Evolutionary conservation across 2,329 filamentous ascomycete genomes (phyloP), one percentile per base, ranked within the genome.

Genomic region (Orbilia brochopaga): DNA sequence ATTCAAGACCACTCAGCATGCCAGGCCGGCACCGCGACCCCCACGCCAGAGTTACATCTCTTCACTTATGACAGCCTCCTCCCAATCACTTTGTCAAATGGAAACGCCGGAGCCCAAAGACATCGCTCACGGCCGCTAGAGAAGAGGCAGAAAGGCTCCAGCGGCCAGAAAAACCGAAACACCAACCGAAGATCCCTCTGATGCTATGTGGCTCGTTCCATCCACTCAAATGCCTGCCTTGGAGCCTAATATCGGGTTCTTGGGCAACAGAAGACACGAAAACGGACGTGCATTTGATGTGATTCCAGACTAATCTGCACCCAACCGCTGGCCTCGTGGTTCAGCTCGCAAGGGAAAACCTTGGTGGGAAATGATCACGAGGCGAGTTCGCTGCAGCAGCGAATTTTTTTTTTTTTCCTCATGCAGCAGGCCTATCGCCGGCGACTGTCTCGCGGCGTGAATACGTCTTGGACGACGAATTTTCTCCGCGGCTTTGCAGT

Each of bases 281-380:
- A 70, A 70, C 66, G 66, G 66, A 64, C 66, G 58, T 70, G 66
- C 65, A 69, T 62, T 57, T 4, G 37, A 17, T 15, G 8, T 32
- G 27, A 42, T 42, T 48, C 44, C 19, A 19, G 58, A 59, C 59
- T 63, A 55, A 64, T 55, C 46, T 70, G 66, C 66, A 61, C 44
- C 17, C 66, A 59, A 58, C 62, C 37, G 46, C 53, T 63, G 65
- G 48, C 66, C 66, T 70, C 66, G 66, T 70, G 66, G 66, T 54
- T 50, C 48, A 70, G 66, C 55, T 70, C 66, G 66, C 66, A 70
- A 70, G 66, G 65, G 66, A 70, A 70, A 57, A 70, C 66, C 66
- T 70, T 63, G 59, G 66, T 70, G 66, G 66, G 66, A 64, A 55
- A 21, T 63, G 66, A 59, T 70, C 66, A 70, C 66, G 66, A 70